Evolutionary conservation across 2,329 filamentous ascomycete genomes (phyloP).

Genomic region (Hypoxylon sp.): DNA sequence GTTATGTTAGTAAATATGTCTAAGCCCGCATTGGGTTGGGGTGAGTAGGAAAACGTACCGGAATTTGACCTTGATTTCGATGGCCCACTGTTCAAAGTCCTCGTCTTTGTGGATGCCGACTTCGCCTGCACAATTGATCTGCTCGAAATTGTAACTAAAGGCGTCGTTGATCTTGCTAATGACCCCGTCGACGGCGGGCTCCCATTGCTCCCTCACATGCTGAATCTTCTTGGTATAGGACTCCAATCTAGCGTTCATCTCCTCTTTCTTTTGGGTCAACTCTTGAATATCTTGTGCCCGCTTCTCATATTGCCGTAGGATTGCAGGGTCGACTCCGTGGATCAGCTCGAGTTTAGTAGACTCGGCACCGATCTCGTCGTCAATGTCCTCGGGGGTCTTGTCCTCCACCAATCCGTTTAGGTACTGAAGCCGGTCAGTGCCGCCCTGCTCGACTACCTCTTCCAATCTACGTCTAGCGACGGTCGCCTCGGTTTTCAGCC

Average conservation of each 20-base stretch:
- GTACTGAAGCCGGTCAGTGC: constrained; percentile 58
- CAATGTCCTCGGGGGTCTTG: constrained; percentile 74
- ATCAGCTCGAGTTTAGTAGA: constrained; percentile 84
- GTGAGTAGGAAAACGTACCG: constrained; percentile 69
- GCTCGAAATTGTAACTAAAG: constrained; percentile 92
- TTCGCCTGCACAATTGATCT: constrained; percentile 94
- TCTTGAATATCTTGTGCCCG: constrained; percentile 79
- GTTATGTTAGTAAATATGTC: constrained; percentile 19
- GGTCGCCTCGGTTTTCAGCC: constrained; percentile 56
- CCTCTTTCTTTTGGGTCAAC: constrained; percentile 70
- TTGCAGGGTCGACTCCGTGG: constrained; percentile 80
- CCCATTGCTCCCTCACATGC: constrained; percentile 80
- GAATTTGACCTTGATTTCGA: constrained; percentile 96
- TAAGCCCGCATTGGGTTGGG: neutral
- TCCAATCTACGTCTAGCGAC: constrained; percentile 58
- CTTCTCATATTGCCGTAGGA: constrained; percentile 83
- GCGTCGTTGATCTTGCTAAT: constrained; percentile 87
- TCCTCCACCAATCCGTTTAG: constrained; percentile 62
- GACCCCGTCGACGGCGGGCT: constrained; percentile 84
- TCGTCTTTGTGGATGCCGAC: constrained; percentile 90
- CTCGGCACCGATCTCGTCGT: constrained; percentile 81
- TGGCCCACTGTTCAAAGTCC: constrained; percentile 94
- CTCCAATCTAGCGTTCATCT: constrained; percentile 69
- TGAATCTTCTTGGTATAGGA: constrained; percentile 71
- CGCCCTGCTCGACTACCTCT: constrained; percentile 58